Base-by-base conservation (phyloP, 1,284 basidiomycete genomes). In the Bothia castanella region DNA sequence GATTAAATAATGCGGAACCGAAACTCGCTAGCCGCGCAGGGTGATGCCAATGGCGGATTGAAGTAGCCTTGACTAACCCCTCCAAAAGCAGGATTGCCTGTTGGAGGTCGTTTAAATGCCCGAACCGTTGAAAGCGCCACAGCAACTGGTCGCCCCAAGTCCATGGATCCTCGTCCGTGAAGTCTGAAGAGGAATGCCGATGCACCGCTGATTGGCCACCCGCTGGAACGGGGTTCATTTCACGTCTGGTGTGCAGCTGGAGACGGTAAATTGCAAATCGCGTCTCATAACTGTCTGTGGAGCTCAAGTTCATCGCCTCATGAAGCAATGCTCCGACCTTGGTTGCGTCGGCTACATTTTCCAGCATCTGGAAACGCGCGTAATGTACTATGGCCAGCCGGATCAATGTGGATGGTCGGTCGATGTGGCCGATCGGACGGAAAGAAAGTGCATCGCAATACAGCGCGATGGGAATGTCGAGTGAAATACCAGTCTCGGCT, bases 401-500 rank as follows among this genome's bases (percentile, higher is more conserved):
- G 3, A 54, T 44, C 23, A 49, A 25, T 4, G 45, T 53, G n/a
- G 31, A 36, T 3, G 36, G 35, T 14, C 43, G 43, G 9, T 53
- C 52, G 17, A 30, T 43, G 16, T 53, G 51, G 2, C 44, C n/a
- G 6, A 7, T 17, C 7, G 44, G 36, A 19, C 44, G 52, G 4
- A 17, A 4, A 20, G 31, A 25, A n/a, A 53, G 44, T 19, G 51
- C 44, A 12, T 43, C 9, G 9, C 21, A 20, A 11, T 47, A 57
- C 11, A 59, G 25, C 0, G 21, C 12, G 13, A 57, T 14, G 1
- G 54, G 19, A 9, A 39, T 16, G 2, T 57, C 46, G 7, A 59
- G 23, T 7, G 34, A 41, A 6, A 1, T 13, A 25, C 30, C n/a
- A 4, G 19, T 5, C 16, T 20, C 25, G 5, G 25, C 16, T 8